Percentiles rank a stretch among this genome's conserved stretches.
Conservation (phyloP, 2,329 filamentous ascomycete species). For the Hypocreales sp. region DNA sequence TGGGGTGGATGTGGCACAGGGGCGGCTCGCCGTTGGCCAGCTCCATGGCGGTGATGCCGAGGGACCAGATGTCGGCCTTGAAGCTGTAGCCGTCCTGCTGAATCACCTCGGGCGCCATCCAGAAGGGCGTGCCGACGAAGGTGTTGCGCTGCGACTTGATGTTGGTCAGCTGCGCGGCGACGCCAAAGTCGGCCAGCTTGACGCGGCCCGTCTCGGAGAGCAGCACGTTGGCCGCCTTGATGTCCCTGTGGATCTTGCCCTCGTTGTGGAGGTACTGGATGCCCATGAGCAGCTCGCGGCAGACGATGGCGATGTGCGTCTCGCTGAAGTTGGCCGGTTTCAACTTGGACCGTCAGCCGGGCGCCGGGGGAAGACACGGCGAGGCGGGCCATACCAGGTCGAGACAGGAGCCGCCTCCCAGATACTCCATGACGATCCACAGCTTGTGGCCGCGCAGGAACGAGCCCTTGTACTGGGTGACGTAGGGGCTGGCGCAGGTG, state of each 20-base stretch:
- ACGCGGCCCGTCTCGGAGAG: slow-evolving; percentile 82
- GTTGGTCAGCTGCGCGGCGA: slow-evolving; percentile 89
- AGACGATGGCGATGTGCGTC: slow-evolving; percentile 84
- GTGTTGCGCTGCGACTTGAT: slow-evolving; percentile 97
- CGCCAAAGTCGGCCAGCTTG: slow-evolving; percentile 93
- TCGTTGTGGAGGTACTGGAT: slow-evolving; percentile 88
- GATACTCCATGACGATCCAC: slow-evolving; percentile 99
- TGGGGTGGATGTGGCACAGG: slow-evolving; percentile 70
- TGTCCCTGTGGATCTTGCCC: slow-evolving; percentile 91
- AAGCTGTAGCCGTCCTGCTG: slow-evolving; percentile 72
- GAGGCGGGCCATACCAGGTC: slow-evolving; percentile 51
- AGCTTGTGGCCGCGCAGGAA: slow-evolving; percentile 93
- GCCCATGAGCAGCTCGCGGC: slow-evolving; percentile 75
- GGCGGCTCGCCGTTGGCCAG: slow-evolving; percentile 82
- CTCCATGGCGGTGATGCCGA: slow-evolving; percentile 86
- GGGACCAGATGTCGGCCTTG: slow-evolving; percentile 86
- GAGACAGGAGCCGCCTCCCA: slow-evolving; percentile 88
- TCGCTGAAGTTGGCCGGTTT: slow-evolving; percentile 85
- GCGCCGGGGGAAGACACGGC: not conserved
- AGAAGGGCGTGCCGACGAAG: slow-evolving; percentile 93
- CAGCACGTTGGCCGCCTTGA: slow-evolving; percentile 93
- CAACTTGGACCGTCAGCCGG: slow-evolving; percentile 39
- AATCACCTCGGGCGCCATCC: slow-evolving; percentile 94
- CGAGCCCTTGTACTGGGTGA: slow-evolving; percentile 92
- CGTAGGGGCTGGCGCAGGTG: slow-evolving; percentile 84